phyloP scores from a whole-genome alignment of 1,284 basidiomycete genomes.

The Ganoderma sinense region DNA sequence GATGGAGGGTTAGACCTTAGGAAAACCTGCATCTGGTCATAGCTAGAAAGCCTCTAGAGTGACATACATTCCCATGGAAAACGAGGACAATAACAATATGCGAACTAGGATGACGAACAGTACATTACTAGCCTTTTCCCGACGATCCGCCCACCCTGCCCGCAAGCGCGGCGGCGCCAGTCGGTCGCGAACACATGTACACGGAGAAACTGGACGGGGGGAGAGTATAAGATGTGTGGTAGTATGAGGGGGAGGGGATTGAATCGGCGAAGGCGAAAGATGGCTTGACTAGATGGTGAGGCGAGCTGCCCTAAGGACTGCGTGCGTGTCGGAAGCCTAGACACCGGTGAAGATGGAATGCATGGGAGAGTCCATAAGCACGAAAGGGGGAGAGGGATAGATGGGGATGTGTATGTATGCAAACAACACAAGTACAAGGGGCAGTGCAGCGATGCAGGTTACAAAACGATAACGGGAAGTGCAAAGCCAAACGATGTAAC shows the following conservation, averaged over 20 bases:
- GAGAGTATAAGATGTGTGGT: neutral
- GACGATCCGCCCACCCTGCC: neutral
- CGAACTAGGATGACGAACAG: constrained; percentile 16
- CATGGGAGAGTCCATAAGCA: constrained; percentile 16
- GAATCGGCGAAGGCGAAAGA: neutral
- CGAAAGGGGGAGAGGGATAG: constrained; percentile 3
- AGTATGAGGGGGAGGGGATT: constrained; percentile 2
- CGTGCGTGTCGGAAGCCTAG: neutral
- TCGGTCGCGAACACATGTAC: constrained; percentile 5
- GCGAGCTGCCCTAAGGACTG: neutral
- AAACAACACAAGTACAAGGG: constrained; percentile 21
- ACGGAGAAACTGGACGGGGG: constrained; percentile 1
- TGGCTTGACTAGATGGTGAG: neutral
- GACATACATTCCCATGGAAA: constrained; percentile 13
- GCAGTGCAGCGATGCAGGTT: constrained; percentile 17
- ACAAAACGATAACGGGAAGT: constrained; percentile 31
- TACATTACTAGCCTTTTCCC: constrained; percentile 16
- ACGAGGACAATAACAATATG: constrained; percentile 23
- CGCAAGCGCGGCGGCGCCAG: constrained; percentile 11
- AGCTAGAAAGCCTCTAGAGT: neutral
- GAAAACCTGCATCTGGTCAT: neutral
- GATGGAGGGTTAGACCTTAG: too few relatives aligned
- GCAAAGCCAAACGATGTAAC: constrained; percentile 3
- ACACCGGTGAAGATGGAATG: constrained; percentile 6
- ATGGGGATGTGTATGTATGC: constrained; percentile 11